Conservation (phyloP, 305 asterid genomes). For the Fraxinus floribunda region DNA sequence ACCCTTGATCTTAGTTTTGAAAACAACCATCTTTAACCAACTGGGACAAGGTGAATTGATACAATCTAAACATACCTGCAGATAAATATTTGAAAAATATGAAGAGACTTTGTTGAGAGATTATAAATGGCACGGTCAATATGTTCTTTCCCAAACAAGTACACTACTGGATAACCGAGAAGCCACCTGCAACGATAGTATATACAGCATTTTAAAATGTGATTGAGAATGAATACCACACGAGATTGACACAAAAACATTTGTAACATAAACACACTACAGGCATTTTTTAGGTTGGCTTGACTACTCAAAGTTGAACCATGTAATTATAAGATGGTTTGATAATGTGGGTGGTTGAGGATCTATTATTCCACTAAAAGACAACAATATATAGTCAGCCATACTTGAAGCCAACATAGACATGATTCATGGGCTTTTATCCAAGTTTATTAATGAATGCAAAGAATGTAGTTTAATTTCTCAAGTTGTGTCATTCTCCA, state of each 20-base stretch:
- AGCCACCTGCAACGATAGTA: constrained; percentile 61
- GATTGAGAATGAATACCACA: not conserved
- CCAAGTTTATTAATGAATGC: not conserved
- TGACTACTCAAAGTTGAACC: not conserved
- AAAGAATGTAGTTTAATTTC: not conserved
- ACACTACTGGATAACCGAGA: constrained; percentile 91
- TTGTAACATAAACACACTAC: not conserved
- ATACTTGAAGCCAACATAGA: not conserved
- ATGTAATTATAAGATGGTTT: not conserved
- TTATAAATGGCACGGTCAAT: constrained; percentile 67
- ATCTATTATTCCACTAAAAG: not conserved
- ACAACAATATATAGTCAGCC: not conserved
- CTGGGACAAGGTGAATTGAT: not conserved
- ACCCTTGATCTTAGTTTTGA: no score
- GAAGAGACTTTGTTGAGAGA: constrained; percentile 78
- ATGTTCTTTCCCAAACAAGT: constrained; percentile 60
- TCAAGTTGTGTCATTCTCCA: not conserved
- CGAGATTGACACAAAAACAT: not conserved
- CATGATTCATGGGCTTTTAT: not conserved
- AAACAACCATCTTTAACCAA: no score
- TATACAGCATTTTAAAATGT: not conserved
- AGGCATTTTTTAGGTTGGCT: not conserved
- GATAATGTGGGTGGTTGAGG: not conserved
- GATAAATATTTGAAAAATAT: constrained; percentile 68
- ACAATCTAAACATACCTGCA: constrained; percentile 45